These are phyloP conservation scores for Boletus rufocinnamomeus DNA, from an alignment of 768 basidiomycete genomes.

Conservation along the genomic window DNA sequence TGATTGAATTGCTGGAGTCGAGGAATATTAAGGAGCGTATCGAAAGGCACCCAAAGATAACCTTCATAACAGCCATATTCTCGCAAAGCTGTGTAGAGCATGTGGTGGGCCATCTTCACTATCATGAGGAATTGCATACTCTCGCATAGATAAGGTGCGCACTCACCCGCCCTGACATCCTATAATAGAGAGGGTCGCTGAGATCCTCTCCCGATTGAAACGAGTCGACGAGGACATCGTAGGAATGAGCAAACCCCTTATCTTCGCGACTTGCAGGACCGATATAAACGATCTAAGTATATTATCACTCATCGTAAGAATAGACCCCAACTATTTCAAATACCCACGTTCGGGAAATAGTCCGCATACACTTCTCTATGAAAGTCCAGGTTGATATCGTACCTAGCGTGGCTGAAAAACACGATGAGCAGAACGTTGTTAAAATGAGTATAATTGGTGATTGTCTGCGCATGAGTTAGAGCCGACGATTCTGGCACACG, in stretches of 20 bases:
- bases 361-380: constrained; percentile 48
- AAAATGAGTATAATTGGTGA: constrained; percentile 39
- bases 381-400: constrained; percentile 47
- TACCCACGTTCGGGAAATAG: constrained; percentile 51
- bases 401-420: constrained; percentile 53
- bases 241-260: constrained; percentile 48
- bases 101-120: constrained; percentile 50
- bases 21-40: constrained; percentile 51
- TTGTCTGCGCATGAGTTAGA: constrained; percentile 17
- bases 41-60: constrained; percentile 55
- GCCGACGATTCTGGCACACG: constrained; percentile 25
- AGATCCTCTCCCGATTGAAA: constrained; percentile 49
- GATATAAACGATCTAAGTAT: constrained; percentile 46
- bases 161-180: constrained; percentile 47
- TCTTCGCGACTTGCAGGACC: constrained; percentile 50
- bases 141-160: neutral
- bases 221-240: constrained; percentile 51
- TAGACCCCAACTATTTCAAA: neutral
- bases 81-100: constrained; percentile 49
- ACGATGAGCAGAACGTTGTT: constrained; percentile 46
- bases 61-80: constrained; percentile 49
- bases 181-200: constrained; percentile 37
- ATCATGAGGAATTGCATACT: neutral
- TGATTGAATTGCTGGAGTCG: constrained; percentile 49
- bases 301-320: neutral